Evolutionary conservation across 2,329 filamentous ascomycete species (phyloP).

Genomic region (Zymoseptoria tritici): DNA sequence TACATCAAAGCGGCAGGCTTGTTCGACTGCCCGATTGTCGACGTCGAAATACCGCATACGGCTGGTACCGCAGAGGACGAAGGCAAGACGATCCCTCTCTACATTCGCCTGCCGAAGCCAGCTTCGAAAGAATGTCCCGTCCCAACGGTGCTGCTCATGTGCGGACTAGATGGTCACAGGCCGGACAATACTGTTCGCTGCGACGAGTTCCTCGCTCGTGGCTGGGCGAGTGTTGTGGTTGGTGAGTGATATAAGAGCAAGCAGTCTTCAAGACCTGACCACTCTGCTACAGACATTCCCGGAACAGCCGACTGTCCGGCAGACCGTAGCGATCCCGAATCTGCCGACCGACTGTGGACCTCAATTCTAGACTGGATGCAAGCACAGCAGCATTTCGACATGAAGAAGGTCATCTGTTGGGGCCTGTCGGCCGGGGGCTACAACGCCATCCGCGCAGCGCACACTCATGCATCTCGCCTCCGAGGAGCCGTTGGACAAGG

Average conservation of each 20-base stretch:
- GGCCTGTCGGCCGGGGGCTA: constrained; percentile 60
- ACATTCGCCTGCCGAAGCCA: constrained; percentile 30
- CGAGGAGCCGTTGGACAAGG: constrained; percentile 55
- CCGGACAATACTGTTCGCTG: constrained; percentile 55
- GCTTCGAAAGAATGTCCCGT: constrained; percentile 27
- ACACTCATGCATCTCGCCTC: constrained; percentile 53
- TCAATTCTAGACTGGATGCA: constrained; percentile 56
- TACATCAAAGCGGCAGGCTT: constrained; percentile 31
- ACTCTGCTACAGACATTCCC: constrained; percentile 46
- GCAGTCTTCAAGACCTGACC: background rate
- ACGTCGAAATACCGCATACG: constrained; percentile 35
- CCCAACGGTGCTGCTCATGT: constrained; percentile 51
- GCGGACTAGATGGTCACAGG: constrained; percentile 56
- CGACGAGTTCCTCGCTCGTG: constrained; percentile 55
- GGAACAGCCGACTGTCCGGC: constrained; percentile 62
- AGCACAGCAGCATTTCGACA: constrained; percentile 47
- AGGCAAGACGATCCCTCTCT: constrained; percentile 33
- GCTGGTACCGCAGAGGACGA: constrained; percentile 29
- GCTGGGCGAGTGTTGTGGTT: constrained; percentile 55
- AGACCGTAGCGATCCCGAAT: constrained; percentile 51
- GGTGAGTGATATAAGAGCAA: constrained; percentile 37
- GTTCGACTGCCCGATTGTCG: constrained; percentile 32
- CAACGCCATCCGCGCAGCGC: constrained; percentile 58
- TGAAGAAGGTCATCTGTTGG: constrained; percentile 53
- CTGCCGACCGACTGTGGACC: constrained; percentile 55